Evolutionary conservation across 2,329 filamentous ascomycete genomes (phyloP).

Genomic region (Dothistroma pini): DNA sequence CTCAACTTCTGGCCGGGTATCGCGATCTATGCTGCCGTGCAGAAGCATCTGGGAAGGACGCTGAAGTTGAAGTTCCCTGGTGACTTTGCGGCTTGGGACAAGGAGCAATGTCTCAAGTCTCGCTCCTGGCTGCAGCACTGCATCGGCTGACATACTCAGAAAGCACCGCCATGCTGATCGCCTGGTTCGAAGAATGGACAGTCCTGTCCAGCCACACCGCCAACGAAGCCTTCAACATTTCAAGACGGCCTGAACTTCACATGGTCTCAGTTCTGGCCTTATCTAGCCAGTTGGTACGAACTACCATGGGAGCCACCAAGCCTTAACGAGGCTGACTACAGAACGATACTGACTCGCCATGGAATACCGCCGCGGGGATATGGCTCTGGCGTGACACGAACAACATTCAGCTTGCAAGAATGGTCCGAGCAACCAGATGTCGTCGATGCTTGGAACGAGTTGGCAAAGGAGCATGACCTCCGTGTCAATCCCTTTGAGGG

Average conservation of each 20-base stretch:
- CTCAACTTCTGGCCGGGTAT: constrained; percentile 49
- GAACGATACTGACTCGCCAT: constrained; percentile 11
- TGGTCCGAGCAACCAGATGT: constrained; percentile 47
- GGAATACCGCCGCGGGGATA: constrained; percentile 19
- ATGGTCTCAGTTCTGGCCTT: constrained; percentile 48
- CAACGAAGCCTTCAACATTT: constrained; percentile 49
- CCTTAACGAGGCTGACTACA: constrained; percentile 16
- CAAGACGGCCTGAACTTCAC: constrained; percentile 44
- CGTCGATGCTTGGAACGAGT: constrained; percentile 40
- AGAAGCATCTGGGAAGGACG: constrained; percentile 38
- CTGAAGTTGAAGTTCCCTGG: constrained; percentile 43
- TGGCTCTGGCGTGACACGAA: constrained; percentile 13
- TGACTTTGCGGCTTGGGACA: constrained; percentile 45
- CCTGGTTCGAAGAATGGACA: constrained; percentile 48
- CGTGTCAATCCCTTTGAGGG: constrained; percentile 32
- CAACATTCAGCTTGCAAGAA: constrained; percentile 26
- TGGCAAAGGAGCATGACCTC: constrained; percentile 16
- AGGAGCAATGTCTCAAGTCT: constrained; percentile 32
- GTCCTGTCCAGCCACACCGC: constrained; percentile 37
- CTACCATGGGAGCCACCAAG: constrained; percentile 16
- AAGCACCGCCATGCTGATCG: constrained; percentile 45
- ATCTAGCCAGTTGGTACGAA: constrained; percentile 44
- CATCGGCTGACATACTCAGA: constrained; percentile 13
- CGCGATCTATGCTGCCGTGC: constrained; percentile 47
- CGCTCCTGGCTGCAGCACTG: neutral